Conservation (phyloP, 331 rosid species). For the Acacia concinna region DNA sequence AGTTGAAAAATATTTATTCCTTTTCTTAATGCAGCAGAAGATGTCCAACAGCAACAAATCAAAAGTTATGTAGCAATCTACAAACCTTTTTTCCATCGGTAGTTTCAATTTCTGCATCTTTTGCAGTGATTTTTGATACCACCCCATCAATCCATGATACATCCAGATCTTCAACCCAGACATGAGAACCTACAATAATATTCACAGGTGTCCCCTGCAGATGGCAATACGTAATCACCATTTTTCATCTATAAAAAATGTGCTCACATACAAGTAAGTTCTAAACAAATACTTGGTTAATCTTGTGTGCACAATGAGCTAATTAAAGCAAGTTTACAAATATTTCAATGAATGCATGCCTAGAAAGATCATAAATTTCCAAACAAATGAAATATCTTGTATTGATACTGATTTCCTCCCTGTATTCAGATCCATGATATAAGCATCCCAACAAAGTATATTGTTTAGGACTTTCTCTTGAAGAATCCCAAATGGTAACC, state of each 20-base stretch:
- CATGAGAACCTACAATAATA: conserved; percentile 81
- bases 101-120: conserved; percentile 67
- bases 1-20: not conserved
- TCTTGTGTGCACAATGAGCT: conserved; percentile 1
- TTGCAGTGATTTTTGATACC: conserved; percentile 71
- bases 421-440: not conserved
- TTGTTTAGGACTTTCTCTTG: not conserved
- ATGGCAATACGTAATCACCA: conserved; percentile 18
- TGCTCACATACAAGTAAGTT: not conserved
- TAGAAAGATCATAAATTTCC: not conserved
- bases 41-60: not conserved
- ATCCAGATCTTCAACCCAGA: conserved; percentile 77
- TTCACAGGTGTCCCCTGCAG: conserved; percentile 82
- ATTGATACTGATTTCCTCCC: conserved; percentile 1
- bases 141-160: conserved; percentile 71
- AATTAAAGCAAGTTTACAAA: not conserved
- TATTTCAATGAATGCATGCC: not conserved
- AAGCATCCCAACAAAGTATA: not conserved
- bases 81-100: conserved; percentile 73
- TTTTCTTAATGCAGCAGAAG: conserved; percentile 15
- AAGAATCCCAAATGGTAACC: not conserved
- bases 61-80: not conserved
- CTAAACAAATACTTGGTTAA: not conserved
- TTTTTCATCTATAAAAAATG: not conserved
- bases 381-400: not conserved